Evolutionary conservation across 2,329 filamentous ascomycete species (phyloP).

Genomic region (Aspergillus japonicus): DNA sequence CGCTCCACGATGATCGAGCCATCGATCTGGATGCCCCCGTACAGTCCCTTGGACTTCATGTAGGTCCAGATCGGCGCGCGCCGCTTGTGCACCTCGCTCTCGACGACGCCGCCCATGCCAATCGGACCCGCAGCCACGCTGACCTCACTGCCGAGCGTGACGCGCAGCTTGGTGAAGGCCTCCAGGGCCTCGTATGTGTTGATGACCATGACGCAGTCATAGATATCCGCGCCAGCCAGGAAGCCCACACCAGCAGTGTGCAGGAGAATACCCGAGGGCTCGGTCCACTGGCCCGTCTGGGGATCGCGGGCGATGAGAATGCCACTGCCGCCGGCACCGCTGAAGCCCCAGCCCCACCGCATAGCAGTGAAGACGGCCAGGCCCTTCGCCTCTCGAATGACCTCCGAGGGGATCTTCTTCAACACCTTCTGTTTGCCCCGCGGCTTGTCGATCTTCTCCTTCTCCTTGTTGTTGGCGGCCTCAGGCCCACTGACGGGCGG

Average conservation of each 20-base stretch:
- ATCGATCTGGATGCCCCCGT: slow-evolving; percentile 76
- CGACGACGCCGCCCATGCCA: slow-evolving; percentile 68
- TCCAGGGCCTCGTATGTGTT: slow-evolving; percentile 82
- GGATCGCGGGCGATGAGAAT: slow-evolving; percentile 75
- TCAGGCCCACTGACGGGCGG: neutral
- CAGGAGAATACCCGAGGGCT: slow-evolving; percentile 82
- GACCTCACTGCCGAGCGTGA: slow-evolving; percentile 78
- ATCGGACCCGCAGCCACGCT: slow-evolving; percentile 74
- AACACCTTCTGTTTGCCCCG: slow-evolving; percentile 62
- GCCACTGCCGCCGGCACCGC: slow-evolving; percentile 86
- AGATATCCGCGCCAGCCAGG: slow-evolving; percentile 85
- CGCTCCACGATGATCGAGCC: slow-evolving; percentile 82
- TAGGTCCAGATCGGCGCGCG: slow-evolving; percentile 76
- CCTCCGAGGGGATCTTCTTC: slow-evolving; percentile 80
- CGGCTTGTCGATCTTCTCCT: slow-evolving; percentile 50
- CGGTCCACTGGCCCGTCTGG: slow-evolving; percentile 83
- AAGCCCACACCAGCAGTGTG: slow-evolving; percentile 87
- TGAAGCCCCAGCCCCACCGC: slow-evolving; percentile 86
- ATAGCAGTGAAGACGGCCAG: slow-evolving; percentile 93
- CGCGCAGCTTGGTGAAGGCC: slow-evolving; percentile 73
- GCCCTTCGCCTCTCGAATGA: slow-evolving; percentile 84
- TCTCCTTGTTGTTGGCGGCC: slow-evolving; percentile 13
- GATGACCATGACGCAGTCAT: slow-evolving; percentile 92
- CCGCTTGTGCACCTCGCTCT: slow-evolving; percentile 65
- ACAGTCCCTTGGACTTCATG: slow-evolving; percentile 82